Base-by-base conservation (phyloP, 208 protist genomes). In the Sergeia podlipaevii region DNA sequence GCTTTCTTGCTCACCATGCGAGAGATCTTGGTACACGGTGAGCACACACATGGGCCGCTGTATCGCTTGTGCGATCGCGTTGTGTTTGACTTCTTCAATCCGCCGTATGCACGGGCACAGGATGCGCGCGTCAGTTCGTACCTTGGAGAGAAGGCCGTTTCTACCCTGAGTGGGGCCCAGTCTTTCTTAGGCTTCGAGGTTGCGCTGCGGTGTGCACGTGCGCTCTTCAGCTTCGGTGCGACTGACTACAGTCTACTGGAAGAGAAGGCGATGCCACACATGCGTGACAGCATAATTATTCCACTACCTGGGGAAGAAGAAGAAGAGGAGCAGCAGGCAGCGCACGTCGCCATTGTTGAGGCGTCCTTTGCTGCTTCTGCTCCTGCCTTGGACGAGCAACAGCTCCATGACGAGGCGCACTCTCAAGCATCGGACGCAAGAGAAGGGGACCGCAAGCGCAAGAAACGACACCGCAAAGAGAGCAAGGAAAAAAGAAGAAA, bases 21-120 rank as follows among this genome's bases (percentile, higher is more conserved):
- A 11, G 84, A 91, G 47, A 74, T 92, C 18, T 59, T 95, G 4
- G 62, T 67, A 8, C 53, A 82, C 45, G 84, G 78, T n/a, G 46
- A 85, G 45, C 46, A 84, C 51, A 85, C 80, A 10, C 82, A 92
- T 58, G 47, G 27, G 28, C 74, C 71, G 1, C 68, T 95, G 29
- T 92, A 92, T 59, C 48, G 58, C 4, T 62, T 90, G 13, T 90
- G 84, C 54, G 88, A 95, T 61, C 60, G 75, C 18, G 62, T 95
- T n/a, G 69, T 89, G 27, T 89, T 82, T 46, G 47, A 83, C 39
- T 95, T 92, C 57, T 95, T 95, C 65, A 95, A 95, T 46, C 88
- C 88, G 20, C 20, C 66, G 0, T 83, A 65, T 46, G 84, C 88
- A 10, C 73, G 85, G 41, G 30, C 70, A 34, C 61, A 75, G 15